Conservation (phyloP, 2,329 filamentous ascomycete genomes). For the Metarhizium album region DNA sequence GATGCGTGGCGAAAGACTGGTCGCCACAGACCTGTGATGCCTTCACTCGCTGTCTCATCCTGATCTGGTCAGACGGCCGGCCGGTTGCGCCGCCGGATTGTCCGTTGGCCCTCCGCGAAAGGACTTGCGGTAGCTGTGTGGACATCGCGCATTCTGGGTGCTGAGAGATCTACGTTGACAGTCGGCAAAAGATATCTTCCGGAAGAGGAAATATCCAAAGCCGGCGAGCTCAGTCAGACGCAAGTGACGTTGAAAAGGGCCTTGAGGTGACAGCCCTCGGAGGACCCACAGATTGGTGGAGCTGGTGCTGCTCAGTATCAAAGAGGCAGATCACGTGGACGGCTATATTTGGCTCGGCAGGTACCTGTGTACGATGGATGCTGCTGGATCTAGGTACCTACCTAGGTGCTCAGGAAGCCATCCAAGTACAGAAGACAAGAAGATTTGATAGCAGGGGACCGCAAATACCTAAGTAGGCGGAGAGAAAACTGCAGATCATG, state of each 20-base stretch:
- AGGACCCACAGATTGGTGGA: background rate
- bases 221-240: too few species aligned
- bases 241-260: background rate
- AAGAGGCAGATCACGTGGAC: background rate
- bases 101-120: constrained; percentile 26
- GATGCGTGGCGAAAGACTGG: background rate
- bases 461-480: background rate
- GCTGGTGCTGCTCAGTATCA: background rate
- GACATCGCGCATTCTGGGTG: constrained; percentile 24
- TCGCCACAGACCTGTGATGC: background rate
- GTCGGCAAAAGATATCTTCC: background rate
- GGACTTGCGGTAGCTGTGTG: constrained; percentile 23
- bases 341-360: background rate
- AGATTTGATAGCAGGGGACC: background rate
- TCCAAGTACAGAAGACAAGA: background rate
- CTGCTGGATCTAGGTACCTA: background rate
- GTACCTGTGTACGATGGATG: background rate
- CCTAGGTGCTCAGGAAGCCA: background rate
- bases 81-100: constrained; percentile 13
- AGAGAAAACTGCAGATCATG: background rate
- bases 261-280: background rate
- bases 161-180: background rate
- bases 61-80: constrained; percentile 10
- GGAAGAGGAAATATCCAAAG: background rate
- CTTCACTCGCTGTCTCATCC: constrained; percentile 15